Evolutionary conservation across 257 asterid genomes (phyloP).

Genomic region (Leptodermis oblonga): DNA sequence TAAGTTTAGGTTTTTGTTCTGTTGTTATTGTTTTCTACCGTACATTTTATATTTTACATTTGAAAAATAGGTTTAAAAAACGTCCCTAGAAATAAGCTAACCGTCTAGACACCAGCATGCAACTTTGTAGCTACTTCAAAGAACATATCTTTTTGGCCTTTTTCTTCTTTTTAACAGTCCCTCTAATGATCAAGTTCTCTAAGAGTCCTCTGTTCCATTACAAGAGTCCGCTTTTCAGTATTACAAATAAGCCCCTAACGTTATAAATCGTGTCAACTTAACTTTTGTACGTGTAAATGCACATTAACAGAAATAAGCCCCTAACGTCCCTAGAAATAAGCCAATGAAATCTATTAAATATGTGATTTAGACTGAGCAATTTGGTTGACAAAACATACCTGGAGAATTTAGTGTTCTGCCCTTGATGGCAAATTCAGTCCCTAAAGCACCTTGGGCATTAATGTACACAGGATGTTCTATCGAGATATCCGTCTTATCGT

Average conservation of each 20-base stretch:
- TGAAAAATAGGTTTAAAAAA: too few species aligned
- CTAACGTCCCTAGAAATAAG: too few species aligned
- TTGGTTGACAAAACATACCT: constrained; percentile 19
- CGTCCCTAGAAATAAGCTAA: too few species aligned
- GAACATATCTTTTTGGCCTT: background rate
- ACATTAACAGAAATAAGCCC: too few species aligned
- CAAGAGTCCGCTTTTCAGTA: too few species aligned
- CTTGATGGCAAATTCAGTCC: constrained; percentile 43
- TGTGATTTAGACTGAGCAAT: constrained; percentile 4
- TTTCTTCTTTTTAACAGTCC: background rate
- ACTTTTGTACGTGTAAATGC: too few species aligned
- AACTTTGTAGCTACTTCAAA: background rate
- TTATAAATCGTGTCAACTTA: too few species aligned
- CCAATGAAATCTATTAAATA: background rate
- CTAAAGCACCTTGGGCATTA: constrained; percentile 43
- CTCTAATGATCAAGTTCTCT: background rate
- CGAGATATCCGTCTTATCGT: constrained; percentile 38
- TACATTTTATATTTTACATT: too few species aligned
- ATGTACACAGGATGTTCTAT: constrained; percentile 36
- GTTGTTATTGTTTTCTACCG: too few species aligned
- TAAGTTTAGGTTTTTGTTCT: too few species aligned
- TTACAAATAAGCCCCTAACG: too few species aligned
- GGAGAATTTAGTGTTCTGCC: constrained; percentile 46
- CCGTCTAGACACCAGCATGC: background rate
- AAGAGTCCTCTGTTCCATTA: too few species aligned